Evolutionary conservation across 352 stramenopile species (phyloP).

Genomic region (Blastocystis sp.): DNA sequence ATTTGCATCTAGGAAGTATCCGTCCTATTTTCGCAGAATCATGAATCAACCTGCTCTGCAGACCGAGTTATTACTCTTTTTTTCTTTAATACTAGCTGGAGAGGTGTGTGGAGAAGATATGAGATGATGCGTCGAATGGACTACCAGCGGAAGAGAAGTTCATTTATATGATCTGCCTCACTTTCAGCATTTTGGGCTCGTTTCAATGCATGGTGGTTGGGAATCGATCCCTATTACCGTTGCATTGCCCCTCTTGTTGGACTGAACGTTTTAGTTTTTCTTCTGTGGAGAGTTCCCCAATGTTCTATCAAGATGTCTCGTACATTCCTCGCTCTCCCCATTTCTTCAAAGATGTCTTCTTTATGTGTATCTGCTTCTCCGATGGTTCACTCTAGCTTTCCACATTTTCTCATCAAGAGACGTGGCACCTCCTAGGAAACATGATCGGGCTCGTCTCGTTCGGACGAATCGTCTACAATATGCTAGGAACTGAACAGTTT

Average conservation of each 20-base stretch:
- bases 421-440: constrained; percentile 2
- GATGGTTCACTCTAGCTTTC: neutral
- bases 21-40: neutral
- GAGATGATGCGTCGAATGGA: neutral
- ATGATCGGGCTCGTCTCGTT: constrained; percentile 36
- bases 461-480: neutral
- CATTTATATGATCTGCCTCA: neutral
- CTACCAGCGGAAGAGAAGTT: neutral
- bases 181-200: neutral
- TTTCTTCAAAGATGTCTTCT: neutral
- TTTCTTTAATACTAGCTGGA: neutral
- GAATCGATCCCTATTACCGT: neutral
- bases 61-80: neutral
- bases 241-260: neutral
- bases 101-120: neutral
- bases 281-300: neutral
- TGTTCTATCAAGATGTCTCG: neutral
- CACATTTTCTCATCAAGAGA: constrained; percentile 28
- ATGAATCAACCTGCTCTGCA: neutral
- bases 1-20: neutral
- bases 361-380: neutral
- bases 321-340: neutral
- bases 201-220: neutral
- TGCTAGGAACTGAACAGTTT: constrained; percentile 41
- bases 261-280: neutral